A percentile compares a stretch with the other conserved stretches of the same genome.
phyloP scores from a whole-genome alignment of 345 rosid species.

The sweet orange (Citrus sinensis) region DNA sequence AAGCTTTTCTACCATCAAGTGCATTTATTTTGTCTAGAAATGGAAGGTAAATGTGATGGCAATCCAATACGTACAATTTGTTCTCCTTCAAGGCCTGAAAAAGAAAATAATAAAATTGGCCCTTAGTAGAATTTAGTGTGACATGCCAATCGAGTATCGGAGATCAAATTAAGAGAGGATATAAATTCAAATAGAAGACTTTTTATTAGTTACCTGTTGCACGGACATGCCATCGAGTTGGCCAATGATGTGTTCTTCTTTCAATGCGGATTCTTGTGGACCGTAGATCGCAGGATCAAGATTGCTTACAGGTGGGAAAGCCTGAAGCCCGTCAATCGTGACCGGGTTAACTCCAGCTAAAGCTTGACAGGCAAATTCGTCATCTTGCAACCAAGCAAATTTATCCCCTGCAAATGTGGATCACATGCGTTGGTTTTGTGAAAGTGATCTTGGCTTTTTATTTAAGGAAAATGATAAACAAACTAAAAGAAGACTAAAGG shows the following conservation, averaged over 20 bases:
- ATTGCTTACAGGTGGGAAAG: constrained; percentile 82
- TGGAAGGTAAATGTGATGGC: constrained; percentile 82
- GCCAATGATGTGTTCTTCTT: constrained; percentile 73
- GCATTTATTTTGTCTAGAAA: constrained; percentile 76
- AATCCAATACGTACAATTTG: constrained; percentile 69
- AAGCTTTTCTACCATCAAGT: constrained; percentile 83
- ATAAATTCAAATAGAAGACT: not conserved
- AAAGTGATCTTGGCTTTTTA: not conserved
- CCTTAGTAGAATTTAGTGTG: not conserved
- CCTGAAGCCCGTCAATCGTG: constrained; percentile 57
- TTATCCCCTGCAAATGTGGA: constrained; percentile 69
- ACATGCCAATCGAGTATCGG: too few species aligned
- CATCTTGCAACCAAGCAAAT: constrained; percentile 96
- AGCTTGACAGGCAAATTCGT: constrained; percentile 92
- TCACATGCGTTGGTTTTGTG: constrained; percentile 9
- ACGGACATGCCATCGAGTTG: constrained; percentile 79
- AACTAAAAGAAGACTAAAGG: too few species aligned
- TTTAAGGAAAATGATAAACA: not conserved
- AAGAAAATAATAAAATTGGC: not conserved
- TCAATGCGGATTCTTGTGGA: constrained; percentile 66
- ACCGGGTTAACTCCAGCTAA: constrained; percentile 90
- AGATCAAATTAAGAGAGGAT: not conserved
- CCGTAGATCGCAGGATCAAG: constrained; percentile 82
- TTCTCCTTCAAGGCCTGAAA: constrained; percentile 74
- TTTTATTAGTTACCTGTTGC: constrained; percentile 49